Percentiles rank a stretch among this genome's conserved stretches.
These are phyloP conservation scores for Vitis cinerea DNA, from an alignment of 164 flowering plant genomes.

Conservation along the genomic window DNA sequence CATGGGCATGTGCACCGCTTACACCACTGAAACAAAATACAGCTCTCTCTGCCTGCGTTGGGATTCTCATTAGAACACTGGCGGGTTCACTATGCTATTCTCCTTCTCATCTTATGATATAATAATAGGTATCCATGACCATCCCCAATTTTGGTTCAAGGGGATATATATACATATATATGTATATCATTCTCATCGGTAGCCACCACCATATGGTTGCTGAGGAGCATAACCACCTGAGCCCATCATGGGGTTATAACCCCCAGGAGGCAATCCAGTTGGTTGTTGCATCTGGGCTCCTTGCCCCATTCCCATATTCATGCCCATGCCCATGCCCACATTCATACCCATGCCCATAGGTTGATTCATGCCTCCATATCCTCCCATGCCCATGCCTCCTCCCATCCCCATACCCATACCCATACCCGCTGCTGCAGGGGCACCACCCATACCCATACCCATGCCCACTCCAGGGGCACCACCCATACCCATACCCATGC, in stretches of 20 bases:
- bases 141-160: too few relatives aligned
- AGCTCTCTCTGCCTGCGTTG: not conserved
- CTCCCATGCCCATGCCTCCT: conserved; percentile 18
- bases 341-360: too few relatives aligned
- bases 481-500: conserved; percentile 20
- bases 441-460: conserved; percentile 20
- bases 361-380: too few relatives aligned
- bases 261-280: conserved; percentile 49
- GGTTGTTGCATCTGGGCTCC: conserved; percentile 60
- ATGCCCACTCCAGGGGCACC: conserved; percentile 17
- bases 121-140: too few relatives aligned
- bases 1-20: not conserved
- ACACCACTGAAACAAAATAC: not conserved
- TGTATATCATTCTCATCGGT: conserved; percentile 36
- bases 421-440: conserved; percentile 28
- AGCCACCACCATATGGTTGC: conserved; percentile 79
- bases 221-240: conserved; percentile 62
- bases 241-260: conserved; percentile 76
- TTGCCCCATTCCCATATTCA: conserved; percentile 41
- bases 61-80: not conserved
- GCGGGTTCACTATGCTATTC: too few relatives aligned
- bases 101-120: too few relatives aligned
- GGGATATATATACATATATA: too few relatives aligned
- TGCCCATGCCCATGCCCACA: conserved; percentile 22
- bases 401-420: conserved; percentile 29